These are phyloP conservation scores for Fusarium chaquense DNA, from an alignment of 2,329 filamentous ascomycete species.

Conservation along the genomic window DNA sequence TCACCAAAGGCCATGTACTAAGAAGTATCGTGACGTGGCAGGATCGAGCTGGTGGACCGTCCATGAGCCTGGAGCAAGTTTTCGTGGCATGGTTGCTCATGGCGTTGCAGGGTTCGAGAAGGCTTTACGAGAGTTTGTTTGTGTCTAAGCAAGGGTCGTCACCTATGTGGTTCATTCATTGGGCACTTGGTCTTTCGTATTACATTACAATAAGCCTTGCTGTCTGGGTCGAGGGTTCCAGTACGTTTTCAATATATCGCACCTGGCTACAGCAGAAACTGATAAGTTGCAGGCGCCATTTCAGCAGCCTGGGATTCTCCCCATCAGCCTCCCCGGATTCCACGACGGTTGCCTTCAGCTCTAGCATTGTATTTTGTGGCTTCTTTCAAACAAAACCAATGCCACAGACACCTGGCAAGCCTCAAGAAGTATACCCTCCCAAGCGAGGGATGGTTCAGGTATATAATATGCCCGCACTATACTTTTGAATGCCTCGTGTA, in stretches of 20 bases:
- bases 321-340: constrained; percentile 31
- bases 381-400: constrained; percentile 79
- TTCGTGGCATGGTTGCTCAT: constrained; percentile 78
- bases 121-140: constrained; percentile 79
- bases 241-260: constrained; percentile 58
- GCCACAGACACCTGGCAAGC: constrained; percentile 76
- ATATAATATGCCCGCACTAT: constrained; percentile 89
- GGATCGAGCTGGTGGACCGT: constrained; percentile 30
- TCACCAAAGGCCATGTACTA: constrained; percentile 66
- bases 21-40: constrained; percentile 58
- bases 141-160: constrained; percentile 73
- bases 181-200: constrained; percentile 80
- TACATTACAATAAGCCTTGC: constrained; percentile 80
- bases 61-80: constrained; percentile 72
- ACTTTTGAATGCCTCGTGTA: constrained; percentile 90
- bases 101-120: constrained; percentile 77
- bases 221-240: constrained; percentile 85
- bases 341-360: constrained; percentile 56
- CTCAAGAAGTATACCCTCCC: constrained; percentile 88
- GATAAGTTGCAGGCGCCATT: constrained; percentile 49
- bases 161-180: constrained; percentile 88
- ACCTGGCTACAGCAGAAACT: constrained; percentile 5
- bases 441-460: constrained; percentile 75
- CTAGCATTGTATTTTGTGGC: constrained; percentile 75
- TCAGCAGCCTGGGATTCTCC: constrained; percentile 51